Evolutionary conservation across 108 stramenopile genomes (phyloP).

Genomic region (Fistulifera pelliculosa): DNA sequence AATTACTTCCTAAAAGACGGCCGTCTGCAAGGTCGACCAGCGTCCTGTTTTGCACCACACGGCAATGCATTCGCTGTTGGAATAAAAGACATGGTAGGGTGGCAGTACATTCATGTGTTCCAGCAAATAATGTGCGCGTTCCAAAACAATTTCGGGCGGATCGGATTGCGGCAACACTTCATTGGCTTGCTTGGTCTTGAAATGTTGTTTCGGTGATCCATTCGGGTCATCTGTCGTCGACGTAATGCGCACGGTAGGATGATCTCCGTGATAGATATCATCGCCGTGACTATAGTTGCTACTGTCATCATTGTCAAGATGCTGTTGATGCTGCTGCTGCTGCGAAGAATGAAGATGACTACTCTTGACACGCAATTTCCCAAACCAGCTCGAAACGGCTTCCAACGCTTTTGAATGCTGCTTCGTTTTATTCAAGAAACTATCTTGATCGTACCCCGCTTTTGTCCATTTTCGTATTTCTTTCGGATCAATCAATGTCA

Average conservation of each 20-base stretch:
- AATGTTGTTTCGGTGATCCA: too few relatives aligned
- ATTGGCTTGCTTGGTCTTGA: too few relatives aligned
- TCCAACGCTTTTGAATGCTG: constrained; percentile 8
- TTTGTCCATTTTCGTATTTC: constrained; percentile 46
- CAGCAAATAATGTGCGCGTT: constrained; percentile 36
- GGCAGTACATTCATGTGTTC: constrained; percentile 33
- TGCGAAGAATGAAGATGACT: constrained; percentile 23
- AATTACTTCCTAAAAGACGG: constrained; percentile 34
- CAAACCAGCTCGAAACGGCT: constrained; percentile 4
- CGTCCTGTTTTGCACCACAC: constrained; percentile 63
- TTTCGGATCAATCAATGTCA: constrained; percentile 34
- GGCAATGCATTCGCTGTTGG: constrained; percentile 79
- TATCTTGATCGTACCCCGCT: constrained; percentile 28
- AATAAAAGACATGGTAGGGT: constrained; percentile 61
- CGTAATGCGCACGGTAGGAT: too few relatives aligned
- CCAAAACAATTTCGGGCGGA: constrained; percentile 28
- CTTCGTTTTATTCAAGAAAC: constrained; percentile 10
- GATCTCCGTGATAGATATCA: too few relatives aligned
- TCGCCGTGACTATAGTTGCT: constrained; percentile 17
- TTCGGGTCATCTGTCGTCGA: too few relatives aligned
- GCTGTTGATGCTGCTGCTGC: too few relatives aligned
- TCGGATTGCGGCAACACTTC: constrained; percentile 17
- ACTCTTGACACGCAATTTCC: constrained; percentile 11
- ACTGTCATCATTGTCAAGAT: constrained; percentile 33
- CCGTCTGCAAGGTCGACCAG: constrained; percentile 55